These are phyloP conservation scores for Cymbopogon flexuosus DNA, from an alignment of 202 grass and related monocot genomes.

Conservation along the genomic window DNA sequence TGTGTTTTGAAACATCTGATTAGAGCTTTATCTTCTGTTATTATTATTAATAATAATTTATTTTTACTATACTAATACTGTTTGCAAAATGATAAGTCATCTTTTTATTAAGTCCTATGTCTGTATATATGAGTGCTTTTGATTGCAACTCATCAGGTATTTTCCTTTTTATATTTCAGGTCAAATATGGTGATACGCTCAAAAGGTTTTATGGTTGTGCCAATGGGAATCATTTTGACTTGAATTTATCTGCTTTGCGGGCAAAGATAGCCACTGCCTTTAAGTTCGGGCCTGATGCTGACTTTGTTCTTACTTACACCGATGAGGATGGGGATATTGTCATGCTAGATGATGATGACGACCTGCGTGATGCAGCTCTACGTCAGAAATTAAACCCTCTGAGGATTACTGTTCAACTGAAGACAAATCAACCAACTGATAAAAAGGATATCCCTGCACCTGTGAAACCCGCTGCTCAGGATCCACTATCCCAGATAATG, in stretches of 20 bases:
- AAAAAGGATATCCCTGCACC: conserved; percentile 19
- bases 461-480: conserved; percentile 2
- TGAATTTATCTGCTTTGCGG: conserved; percentile 47
- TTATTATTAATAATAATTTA: not conserved
- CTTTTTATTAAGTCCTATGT: not conserved
- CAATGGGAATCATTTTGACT: conserved; percentile 41
- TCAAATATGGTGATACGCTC: conserved; percentile 70
- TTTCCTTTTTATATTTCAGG: conserved; percentile 35
- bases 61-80: not conserved
- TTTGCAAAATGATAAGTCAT: not conserved
- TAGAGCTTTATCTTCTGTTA: not conserved
- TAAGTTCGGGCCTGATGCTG: conserved; percentile 44
- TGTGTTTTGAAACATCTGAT: not conserved
- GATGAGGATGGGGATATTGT: conserved; percentile 77
- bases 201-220: conserved; percentile 61
- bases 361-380: conserved; percentile 67
- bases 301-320: conserved; percentile 56
- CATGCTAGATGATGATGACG: conserved; percentile 69
- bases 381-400: conserved; percentile 77
- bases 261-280: conserved; percentile 62
- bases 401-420: conserved; percentile 67
- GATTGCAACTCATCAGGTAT: not conserved
- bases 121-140: not conserved
- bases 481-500: conserved; percentile 27
- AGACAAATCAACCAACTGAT: conserved; percentile 14